A percentile compares a stretch with the other conserved stretches of the same genome.
These are phyloP conservation scores for Jackrogersella minutella DNA, from an alignment of 495 filamentous ascomycete species.

Conservation along the genomic window DNA sequence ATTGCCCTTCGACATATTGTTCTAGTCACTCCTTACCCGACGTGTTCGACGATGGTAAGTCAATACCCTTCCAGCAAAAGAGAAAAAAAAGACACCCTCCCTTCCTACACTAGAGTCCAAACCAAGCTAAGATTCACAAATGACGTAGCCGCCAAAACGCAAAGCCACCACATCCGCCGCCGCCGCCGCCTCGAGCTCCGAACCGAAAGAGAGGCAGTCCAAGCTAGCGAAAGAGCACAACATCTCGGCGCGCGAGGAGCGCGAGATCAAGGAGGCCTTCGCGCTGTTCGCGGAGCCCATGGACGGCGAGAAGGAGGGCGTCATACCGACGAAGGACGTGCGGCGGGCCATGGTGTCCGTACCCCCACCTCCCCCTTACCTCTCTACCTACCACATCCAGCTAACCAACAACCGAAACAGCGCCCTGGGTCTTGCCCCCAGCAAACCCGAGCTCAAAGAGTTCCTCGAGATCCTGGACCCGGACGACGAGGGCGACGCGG, in stretches of 20 bases:
- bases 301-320: constrained; percentile 72
- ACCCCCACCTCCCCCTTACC: constrained; percentile 1
- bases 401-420: constrained; percentile 48
- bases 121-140: constrained; percentile 19
- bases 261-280: constrained; percentile 91
- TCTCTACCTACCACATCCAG: neutral
- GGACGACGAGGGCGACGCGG: constrained; percentile 75
- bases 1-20: neutral
- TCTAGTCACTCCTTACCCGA: neutral
- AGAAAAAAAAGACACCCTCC: neutral
- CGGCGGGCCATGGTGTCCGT: constrained; percentile 82
- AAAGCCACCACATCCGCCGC: constrained; percentile 42
- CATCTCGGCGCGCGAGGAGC: constrained; percentile 82
- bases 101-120: neutral
- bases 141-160: constrained; percentile 53
- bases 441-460: constrained; percentile 70
- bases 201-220: constrained; percentile 61
- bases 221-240: constrained; percentile 90
- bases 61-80: neutral
- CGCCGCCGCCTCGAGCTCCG: constrained; percentile 30
- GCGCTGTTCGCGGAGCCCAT: constrained; percentile 77
- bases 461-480: constrained; percentile 84
- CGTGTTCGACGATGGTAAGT: constrained; percentile 9
- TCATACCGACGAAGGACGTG: constrained; percentile 80
- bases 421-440: constrained; percentile 75